Evolutionary conservation across 2,329 filamentous ascomycete genomes (phyloP), one percentile per base, ranked within the genome.

Genomic region (Epichloe typhina): DNA sequence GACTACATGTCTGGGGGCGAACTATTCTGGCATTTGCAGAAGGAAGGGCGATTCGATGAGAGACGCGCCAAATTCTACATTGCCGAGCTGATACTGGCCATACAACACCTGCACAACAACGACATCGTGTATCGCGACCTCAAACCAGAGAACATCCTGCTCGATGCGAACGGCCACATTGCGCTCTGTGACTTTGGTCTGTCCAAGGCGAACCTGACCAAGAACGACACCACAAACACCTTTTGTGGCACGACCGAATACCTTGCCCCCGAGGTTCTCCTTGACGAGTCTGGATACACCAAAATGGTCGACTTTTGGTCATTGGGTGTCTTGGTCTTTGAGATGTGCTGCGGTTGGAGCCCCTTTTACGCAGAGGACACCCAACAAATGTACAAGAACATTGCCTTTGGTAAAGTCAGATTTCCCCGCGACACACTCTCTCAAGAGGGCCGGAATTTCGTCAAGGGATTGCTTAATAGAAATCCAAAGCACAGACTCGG

Each of bases 291-390:
- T 61, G 93, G 93, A 36, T 98, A 98, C 69, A 97, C 93, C 50
- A 97, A 97, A 72, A 97, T 98, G 93, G 93, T 98, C 6, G 93
- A 98, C 66, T 98, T 97, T 67, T 98, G 93, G 93, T 98, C 93
- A 2, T 76, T 98, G 12, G 93, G 93, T 52, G 93, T 98, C 46
- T 75, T 98, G 50, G 93, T 98, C 1, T 98, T 98, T 61, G 93
- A 98, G 68, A 98, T 98, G 93, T 98, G 93, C 72, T 98, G 93
- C 61, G 93, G 93, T 36, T 98, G 93, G 93, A 96, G 89, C 61
- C 93, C 93, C 0, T 98, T 98, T 70, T 98, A 97, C 61, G 93
- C 93, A 51, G 93, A 98, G 63, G 93, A 98, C 64, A 98, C 93
- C 0, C 93, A 98, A 69, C 93, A 98, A 67, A 98, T 98, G 93